Evolutionary conservation across 345 rosid genomes (phyloP).

Genomic region (Mercurialis annua): DNA sequence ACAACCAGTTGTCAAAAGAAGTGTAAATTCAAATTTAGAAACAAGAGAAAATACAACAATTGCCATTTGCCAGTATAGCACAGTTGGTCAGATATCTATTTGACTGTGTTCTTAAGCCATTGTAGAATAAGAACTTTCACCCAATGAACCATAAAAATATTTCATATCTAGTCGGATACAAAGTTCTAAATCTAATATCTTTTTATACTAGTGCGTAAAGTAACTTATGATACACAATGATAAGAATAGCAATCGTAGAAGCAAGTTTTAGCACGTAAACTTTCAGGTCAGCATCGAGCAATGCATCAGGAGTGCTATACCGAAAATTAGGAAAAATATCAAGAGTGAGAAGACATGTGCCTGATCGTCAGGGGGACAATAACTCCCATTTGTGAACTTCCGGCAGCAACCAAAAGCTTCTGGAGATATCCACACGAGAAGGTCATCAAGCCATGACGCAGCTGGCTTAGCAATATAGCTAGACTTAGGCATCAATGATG

Average conservation of each 20-base stretch:
- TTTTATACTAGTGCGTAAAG: neutral
- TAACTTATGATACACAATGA: neutral
- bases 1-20: neutral
- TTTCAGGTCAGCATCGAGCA: neutral
- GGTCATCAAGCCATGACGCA: constrained; percentile 99
- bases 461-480: constrained; percentile 98
- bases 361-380: constrained; percentile 98
- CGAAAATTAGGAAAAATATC: constrained; percentile 6
- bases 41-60: neutral
- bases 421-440: constrained; percentile 97
- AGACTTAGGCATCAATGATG: constrained; percentile 72
- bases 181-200: neutral
- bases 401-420: constrained; percentile 99
- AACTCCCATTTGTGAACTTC: constrained; percentile 83
- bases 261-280: neutral
- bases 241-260: neutral
- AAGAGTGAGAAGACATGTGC: constrained; percentile 32
- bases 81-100: neutral
- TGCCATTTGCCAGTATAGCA: neutral
- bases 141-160: neutral
- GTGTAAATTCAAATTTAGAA: constrained; percentile 4
- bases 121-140: neutral
- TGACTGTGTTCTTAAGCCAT: neutral
- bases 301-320: neutral
- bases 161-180: neutral